Evolutionary conservation across 306 rosid genomes (phyloP).

Genomic region (Vigna unguiculata): DNA sequence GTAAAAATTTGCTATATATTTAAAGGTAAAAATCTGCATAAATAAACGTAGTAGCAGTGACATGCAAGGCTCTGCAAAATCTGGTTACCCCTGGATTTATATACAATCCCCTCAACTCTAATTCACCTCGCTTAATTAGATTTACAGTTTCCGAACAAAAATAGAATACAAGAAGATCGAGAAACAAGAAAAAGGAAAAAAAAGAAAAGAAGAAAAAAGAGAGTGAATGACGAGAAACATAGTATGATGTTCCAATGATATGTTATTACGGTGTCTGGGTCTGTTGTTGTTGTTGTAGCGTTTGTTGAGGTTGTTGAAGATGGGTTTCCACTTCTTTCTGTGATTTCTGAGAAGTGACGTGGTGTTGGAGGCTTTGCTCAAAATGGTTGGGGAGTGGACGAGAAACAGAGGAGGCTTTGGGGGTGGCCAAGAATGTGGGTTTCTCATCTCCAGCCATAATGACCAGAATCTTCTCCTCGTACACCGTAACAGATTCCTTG

Average conservation of each 20-base stretch:
- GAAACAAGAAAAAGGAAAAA: constrained; percentile 10
- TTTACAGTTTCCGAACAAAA: constrained; percentile 60
- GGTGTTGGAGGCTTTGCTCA: neutral
- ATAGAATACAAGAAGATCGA: constrained; percentile 33
- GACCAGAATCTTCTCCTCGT: constrained; percentile 77
- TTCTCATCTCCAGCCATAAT: constrained; percentile 86
- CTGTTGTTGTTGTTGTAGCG: neutral
- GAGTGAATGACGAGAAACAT: neutral
- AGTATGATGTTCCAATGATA: neutral
- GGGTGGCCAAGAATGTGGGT: constrained; percentile 90
- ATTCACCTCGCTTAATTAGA: constrained; percentile 45
- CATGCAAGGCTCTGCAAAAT: neutral
- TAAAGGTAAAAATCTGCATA: no score
- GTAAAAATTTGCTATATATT: no score
- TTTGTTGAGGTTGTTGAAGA: constrained; percentile 2
- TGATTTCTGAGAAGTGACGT: constrained; percentile 38
- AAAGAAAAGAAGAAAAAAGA: neutral
- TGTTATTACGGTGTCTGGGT: constrained; percentile 2
- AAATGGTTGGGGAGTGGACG: neutral
- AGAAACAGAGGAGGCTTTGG: constrained; percentile 38
- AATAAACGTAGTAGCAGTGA: neutral
- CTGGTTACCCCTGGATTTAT: constrained; percentile 34
- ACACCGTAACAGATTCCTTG: constrained; percentile 48
- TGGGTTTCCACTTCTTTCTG: constrained; percentile 43
- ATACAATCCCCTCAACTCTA: constrained; percentile 38